These are phyloP conservation scores for Elsinoe fawcettii DNA, from an alignment of 2,329 filamentous ascomycete species.

Conservation along the genomic window DNA sequence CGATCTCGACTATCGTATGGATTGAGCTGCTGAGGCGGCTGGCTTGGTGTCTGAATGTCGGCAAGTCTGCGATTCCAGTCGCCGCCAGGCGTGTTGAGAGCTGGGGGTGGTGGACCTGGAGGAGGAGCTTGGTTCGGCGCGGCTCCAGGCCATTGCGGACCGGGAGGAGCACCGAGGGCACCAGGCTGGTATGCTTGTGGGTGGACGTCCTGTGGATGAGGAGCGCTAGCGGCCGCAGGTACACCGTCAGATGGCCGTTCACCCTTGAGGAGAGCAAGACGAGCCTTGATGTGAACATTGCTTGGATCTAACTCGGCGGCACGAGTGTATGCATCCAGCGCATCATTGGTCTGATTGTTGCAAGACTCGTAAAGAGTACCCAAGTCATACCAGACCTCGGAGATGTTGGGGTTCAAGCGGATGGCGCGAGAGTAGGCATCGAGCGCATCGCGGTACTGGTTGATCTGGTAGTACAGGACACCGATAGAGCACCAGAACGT, in stretches of 20 bases:
- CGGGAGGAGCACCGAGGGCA: constrained; percentile 52
- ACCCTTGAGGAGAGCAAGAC: constrained; percentile 79
- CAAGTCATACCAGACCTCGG: constrained; percentile 97
- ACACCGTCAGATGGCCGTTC: constrained; percentile 57
- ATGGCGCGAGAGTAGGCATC: constrained; percentile 97
- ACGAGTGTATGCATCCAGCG: constrained; percentile 87
- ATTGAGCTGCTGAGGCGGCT: constrained; percentile 62
- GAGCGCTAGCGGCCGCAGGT: constrained; percentile 57
- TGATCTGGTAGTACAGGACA: constrained; percentile 98
- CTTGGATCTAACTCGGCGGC: constrained; percentile 87
- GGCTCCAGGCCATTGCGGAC: constrained; percentile 28
- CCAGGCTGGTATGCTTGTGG: constrained; percentile 85
- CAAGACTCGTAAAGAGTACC: constrained; percentile 97
- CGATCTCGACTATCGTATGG: constrained; percentile 74
- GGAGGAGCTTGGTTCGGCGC: constrained; percentile 45
- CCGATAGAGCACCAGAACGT: constrained; percentile 99
- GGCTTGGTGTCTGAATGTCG: constrained; percentile 59
- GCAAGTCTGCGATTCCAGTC: constrained; percentile 63
- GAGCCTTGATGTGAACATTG: constrained; percentile 94
- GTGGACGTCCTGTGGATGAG: constrained; percentile 92
- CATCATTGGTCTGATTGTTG: constrained; percentile 97
- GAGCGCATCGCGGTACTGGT: constrained; percentile 94
- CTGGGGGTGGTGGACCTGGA: constrained; percentile 55
- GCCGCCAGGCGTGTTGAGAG: constrained; percentile 42
- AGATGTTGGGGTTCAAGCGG: constrained; percentile 93